Evolutionary conservation across 768 basidiomycete species (phyloP).

Genomic region (Boletus pseudo-olivaceus): DNA sequence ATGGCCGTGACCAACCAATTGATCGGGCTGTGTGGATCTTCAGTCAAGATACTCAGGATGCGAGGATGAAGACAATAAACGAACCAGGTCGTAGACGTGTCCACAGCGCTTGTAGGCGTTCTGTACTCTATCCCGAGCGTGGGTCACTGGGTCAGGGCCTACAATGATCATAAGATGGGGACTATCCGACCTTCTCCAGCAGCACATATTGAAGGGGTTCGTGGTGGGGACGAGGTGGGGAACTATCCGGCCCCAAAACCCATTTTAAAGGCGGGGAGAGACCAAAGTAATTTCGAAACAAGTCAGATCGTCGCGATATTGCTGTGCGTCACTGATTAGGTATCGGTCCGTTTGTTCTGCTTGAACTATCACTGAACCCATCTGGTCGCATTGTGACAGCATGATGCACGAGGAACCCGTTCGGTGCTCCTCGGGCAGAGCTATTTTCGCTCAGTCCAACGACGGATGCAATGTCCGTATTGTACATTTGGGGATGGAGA

Average conservation of each 20-base stretch:
- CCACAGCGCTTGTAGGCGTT: conserved; percentile 56
- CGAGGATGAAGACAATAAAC: conserved; percentile 21
- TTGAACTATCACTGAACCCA: conserved; percentile 20
- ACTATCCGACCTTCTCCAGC: conserved; percentile 60
- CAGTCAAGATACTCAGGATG: conserved; percentile 10
- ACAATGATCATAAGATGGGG: conserved; percentile 7
- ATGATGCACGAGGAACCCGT: conserved; percentile 25
- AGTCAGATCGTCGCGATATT: conserved; percentile 25
- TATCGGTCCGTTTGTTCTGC: conserved; percentile 20
- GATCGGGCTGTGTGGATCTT: conserved; percentile 46
- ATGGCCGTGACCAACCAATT: conserved; percentile 43
- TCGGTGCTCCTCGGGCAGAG: conserved; percentile 31
- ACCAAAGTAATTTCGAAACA: conserved; percentile 18
- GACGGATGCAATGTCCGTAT: conserved; percentile 12
- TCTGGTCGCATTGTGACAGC: conserved; percentile 22
- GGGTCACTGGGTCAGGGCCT: conserved; percentile 8
- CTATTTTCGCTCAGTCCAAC: conserved; percentile 24
- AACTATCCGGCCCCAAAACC: background rate
- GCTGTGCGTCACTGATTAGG: conserved; percentile 21
- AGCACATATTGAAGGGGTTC: conserved; percentile 52
- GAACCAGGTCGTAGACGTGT: conserved; percentile 53
- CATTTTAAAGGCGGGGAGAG: conserved; percentile 26
- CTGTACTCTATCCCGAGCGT: conserved; percentile 48
- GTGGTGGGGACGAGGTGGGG: conserved; percentile 15
- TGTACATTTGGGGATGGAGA: conserved; percentile 22